Conservation (phyloP, 2,329 filamentous ascomycete genomes). For the Chaetothyriales sp. region DNA sequence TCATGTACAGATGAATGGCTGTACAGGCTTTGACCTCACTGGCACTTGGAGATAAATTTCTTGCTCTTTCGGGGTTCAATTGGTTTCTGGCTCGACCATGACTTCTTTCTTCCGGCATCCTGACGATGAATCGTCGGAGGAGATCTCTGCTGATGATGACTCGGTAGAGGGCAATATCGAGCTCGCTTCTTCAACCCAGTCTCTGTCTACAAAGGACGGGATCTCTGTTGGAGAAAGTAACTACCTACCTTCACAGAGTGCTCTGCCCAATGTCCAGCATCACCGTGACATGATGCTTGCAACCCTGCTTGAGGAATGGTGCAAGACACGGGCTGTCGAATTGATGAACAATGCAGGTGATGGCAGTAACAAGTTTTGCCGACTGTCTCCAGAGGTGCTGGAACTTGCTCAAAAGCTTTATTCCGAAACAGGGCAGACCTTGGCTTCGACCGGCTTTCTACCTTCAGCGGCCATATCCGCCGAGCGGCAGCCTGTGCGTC, state of each 20-base stretch:
- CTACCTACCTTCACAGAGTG: neutral
- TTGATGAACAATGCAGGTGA: constrained; percentile 26
- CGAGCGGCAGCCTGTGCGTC: constrained; percentile 22
- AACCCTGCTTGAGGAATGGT: constrained; percentile 32
- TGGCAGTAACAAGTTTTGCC: constrained; percentile 24
- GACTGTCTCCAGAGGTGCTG: constrained; percentile 28
- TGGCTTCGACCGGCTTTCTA: constrained; percentile 28
- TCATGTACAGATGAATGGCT: neutral
- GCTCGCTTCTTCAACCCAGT: constrained; percentile 10
- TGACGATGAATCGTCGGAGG: constrained; percentile 9
- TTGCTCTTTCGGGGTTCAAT: neutral
- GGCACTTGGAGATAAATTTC: neutral
- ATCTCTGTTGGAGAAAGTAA: constrained; percentile 8
- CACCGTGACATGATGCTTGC: constrained; percentile 25
- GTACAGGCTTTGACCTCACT: neutral
- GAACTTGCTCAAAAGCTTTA: constrained; percentile 29
- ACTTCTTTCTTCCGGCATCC: constrained; percentile 14
- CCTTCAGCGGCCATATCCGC: constrained; percentile 27
- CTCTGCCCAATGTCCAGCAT: constrained; percentile 7
- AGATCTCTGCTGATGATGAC: constrained; percentile 1
- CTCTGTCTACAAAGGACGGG: constrained; percentile 11
- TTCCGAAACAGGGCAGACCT: constrained; percentile 27
- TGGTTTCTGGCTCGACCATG: constrained; percentile 2
- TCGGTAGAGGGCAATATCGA: constrained; percentile 3
- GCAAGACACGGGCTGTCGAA: constrained; percentile 28